Conservation (phyloP, 139 green algal genomes). For the Coelastrella sp. region DNA sequence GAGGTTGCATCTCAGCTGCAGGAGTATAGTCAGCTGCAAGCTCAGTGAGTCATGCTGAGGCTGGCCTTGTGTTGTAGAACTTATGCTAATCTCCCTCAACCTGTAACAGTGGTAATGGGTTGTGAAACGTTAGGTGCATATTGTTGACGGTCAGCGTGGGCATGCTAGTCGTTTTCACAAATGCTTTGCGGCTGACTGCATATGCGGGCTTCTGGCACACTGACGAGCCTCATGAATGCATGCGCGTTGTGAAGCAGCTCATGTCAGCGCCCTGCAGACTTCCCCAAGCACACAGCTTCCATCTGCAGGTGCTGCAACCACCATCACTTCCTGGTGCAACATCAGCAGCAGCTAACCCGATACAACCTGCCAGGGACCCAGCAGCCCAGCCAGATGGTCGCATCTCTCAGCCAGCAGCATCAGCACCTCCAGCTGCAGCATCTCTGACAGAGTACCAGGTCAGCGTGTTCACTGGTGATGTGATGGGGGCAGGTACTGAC, state of each 20-base stretch:
- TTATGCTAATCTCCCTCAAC: no score
- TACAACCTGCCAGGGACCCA: not conserved
- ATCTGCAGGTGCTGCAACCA: slow-evolving; percentile 10
- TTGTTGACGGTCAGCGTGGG: not conserved
- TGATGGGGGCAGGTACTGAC: slow-evolving; percentile 62
- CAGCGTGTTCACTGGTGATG: slow-evolving; percentile 62
- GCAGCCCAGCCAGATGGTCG: not conserved
- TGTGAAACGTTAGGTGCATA: no score
- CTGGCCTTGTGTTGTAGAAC: no score
- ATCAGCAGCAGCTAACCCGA: not conserved
- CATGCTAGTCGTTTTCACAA: no score
- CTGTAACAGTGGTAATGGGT: no score
- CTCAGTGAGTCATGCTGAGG: not conserved
- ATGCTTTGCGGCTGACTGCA: no score
- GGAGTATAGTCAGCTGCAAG: not conserved
- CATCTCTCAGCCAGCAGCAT: not conserved
- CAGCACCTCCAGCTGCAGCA: not conserved
- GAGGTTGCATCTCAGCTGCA: not conserved
- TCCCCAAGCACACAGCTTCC: not conserved
- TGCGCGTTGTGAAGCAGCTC: no score
- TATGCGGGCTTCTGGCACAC: no score
- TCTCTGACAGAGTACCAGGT: slow-evolving; percentile 54
- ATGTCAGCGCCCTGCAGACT: no score
- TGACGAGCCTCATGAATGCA: no score
- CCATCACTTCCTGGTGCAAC: not conserved